Evolutionary conservation across 306 rosid genomes (phyloP), one percentile per base, ranked within the genome.

Genomic region (Cicer yamashitae): DNA sequence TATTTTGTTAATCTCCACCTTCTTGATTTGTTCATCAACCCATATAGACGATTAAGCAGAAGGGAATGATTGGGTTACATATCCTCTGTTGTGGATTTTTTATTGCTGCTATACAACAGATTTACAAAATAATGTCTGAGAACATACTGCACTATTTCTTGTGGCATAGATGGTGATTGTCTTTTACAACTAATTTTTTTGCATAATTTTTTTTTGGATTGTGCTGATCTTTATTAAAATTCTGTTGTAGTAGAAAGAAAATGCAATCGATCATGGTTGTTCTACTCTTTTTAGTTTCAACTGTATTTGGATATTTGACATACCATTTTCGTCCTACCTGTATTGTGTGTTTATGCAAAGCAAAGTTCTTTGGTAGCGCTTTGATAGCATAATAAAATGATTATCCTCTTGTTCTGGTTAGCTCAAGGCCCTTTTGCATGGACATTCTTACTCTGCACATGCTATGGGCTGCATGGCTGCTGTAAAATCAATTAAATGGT

Each of bases 401-500:
- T 73, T 44, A 64, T 79, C 38, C 72, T 66, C 72, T 74, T 78
- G 47, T 79, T 82, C 52, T 84, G 82, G 65, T 81, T 84, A 91
- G 98, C 91, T 87, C 71, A 84, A 75, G 80, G 98, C 98, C 60
- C 98, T 94, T 69, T 81, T 94, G 87, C 98, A 94, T 50, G 98
- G 98, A 37, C 98, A 94, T 81, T 94, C 97, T 56, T 94, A 91
- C 77, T 14, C 97, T 50, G 98, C 91, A 65, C 98, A 94, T 86
- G 96, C 96, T 51, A 79, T 94, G 82, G 98, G 98, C 63, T 94
- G 98, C 84, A 86, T 94, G 67, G 96, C 97, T 56, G 93, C 97
- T 68, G 90, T 80, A 22, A 90, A 91, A 79, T 85, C 98, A 75
- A 91, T 91, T 77, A 84, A 86, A 70, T 90, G 96, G 98, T 94